These are phyloP conservation scores for Wickerhamomyces chambardii DNA, from an alignment of 805 yeast species.

Conservation along the genomic window DNA sequence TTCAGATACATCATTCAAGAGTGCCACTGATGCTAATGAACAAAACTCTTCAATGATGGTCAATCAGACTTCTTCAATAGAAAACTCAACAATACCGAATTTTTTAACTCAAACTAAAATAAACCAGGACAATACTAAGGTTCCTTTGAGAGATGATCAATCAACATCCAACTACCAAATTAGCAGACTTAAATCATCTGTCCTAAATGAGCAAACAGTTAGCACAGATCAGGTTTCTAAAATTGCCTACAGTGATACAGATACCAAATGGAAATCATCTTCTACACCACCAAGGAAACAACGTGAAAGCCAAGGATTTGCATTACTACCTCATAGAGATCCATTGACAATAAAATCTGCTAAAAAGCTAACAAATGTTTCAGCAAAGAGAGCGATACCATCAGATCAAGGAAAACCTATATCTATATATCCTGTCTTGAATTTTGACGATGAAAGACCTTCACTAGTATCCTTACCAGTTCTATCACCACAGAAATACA, in stretches of 20 bases:
- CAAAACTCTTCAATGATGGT: slow-evolving; percentile 8
- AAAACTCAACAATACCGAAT: no score
- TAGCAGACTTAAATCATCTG: no score
- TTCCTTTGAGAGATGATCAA: slow-evolving; percentile 13
- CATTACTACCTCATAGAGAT: slow-evolving; percentile 19
- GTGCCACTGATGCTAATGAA: slow-evolving; percentile 11
- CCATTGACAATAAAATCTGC: slow-evolving; percentile 20
- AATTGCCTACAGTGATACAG: slow-evolving; percentile 2
- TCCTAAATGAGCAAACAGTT: no score
- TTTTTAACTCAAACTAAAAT: slow-evolving; percentile 1
- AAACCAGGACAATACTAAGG: slow-evolving; percentile 10
- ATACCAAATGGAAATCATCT: not conserved
- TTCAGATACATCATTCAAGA: slow-evolving; percentile 12
- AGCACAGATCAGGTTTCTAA: not conserved
- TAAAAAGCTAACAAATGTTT: slow-evolving; percentile 6
- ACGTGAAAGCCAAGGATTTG: slow-evolving; percentile 21
- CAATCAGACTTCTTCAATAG: slow-evolving; percentile 4
- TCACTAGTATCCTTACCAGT: no score
- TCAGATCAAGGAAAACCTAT: no score
- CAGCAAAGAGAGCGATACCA: slow-evolving; percentile 3
- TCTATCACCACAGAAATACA: not conserved
- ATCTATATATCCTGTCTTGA: no score
- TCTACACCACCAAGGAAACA: slow-evolving; percentile 12
- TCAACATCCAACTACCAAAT: no score
- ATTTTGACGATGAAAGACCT: no score